A percentile compares a stretch with the other conserved stretches of the same genome.
phyloP scores from a whole-genome alignment of 1,284 basidiomycete species.

The Testicularia cyperi region DNA sequence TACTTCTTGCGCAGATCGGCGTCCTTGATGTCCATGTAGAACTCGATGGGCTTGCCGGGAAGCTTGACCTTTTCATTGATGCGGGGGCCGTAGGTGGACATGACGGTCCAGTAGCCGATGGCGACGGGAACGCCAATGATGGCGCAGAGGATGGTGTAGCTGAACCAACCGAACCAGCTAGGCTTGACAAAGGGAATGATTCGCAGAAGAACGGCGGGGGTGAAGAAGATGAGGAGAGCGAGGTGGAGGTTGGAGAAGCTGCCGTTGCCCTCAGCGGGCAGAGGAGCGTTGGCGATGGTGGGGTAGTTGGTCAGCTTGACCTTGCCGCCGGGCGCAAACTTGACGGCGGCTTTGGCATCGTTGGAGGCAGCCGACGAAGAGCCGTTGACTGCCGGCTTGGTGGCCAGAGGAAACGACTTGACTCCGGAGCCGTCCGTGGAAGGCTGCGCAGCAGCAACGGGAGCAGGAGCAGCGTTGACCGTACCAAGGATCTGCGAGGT shows the following conservation, averaged over 20 bases:
- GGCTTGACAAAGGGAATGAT: slow-evolving; percentile 57
- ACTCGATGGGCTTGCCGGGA: slow-evolving; percentile 73
- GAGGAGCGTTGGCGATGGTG: slow-evolving; percentile 52
- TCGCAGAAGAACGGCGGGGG: slow-evolving; percentile 55
- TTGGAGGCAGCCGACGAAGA: background rate
- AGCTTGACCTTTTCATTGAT: slow-evolving; percentile 83
- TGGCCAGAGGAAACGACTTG: too few species aligned
- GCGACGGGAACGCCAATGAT: slow-evolving; percentile 76
- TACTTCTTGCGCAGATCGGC: slow-evolving; percentile 76
- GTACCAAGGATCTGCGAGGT: slow-evolving; percentile 5
- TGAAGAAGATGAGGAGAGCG: slow-evolving; percentile 65
- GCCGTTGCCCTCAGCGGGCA: slow-evolving; percentile 60
- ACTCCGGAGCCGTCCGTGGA: slow-evolving; percentile 8
- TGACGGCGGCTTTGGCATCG: slow-evolving; percentile 7
- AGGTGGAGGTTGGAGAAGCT: slow-evolving; percentile 67
- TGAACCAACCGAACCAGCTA: slow-evolving; percentile 55
- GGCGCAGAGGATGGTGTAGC: slow-evolving; percentile 65
- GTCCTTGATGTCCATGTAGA: slow-evolving; percentile 91
- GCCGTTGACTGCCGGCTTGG: background rate
- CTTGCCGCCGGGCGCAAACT: slow-evolving; percentile 55
- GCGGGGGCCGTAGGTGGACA: slow-evolving; percentile 77
- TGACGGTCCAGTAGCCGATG: slow-evolving; percentile 84
- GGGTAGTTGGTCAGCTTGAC: slow-evolving; percentile 58
- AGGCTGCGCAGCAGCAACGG: slow-evolving; percentile 5
- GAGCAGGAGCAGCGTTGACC: slow-evolving; percentile 11